Percentiles rank a stretch among this genome's conserved stretches.
phyloP scores from a whole-genome alignment of 495 filamentous ascomycete genomes.

The Talaromyces borbonicus region DNA sequence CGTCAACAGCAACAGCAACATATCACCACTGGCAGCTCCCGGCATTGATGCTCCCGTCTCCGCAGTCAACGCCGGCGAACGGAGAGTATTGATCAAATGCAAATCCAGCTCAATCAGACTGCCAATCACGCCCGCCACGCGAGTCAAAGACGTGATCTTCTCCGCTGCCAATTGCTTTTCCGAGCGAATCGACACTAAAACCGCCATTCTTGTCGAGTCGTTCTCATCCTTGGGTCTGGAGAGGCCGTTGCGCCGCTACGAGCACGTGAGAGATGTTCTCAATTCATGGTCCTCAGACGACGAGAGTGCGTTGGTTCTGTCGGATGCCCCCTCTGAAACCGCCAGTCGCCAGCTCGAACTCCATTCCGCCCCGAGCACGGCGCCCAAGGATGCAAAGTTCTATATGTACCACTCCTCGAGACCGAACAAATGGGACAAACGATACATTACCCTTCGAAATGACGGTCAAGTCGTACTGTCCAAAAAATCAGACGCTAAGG shows the following conservation, averaged over 20 bases:
- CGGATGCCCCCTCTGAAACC: constrained; percentile 35
- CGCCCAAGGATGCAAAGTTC: constrained; percentile 52
- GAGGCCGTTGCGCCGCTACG: constrained; percentile 75
- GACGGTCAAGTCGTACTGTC: constrained; percentile 68
- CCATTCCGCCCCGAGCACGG: constrained; percentile 42
- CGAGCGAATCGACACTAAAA: constrained; percentile 47
- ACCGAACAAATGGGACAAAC: constrained; percentile 78
- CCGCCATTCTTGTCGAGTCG: constrained; percentile 62
- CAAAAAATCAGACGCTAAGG: constrained; percentile 47
- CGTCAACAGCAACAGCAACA: background rate
- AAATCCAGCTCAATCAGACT: constrained; percentile 51
- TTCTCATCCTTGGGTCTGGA: constrained; percentile 71
- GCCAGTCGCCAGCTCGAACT: constrained; percentile 40
- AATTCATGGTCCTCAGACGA: constrained; percentile 82
- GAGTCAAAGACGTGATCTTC: constrained; percentile 57
- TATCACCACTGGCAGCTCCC: constrained; percentile 31
- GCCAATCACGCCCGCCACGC: constrained; percentile 63
- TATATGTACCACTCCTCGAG: constrained; percentile 73
- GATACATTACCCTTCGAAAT: constrained; percentile 60
- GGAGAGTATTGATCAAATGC: constrained; percentile 61
- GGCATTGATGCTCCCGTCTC: constrained; percentile 71
- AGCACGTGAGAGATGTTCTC: constrained; percentile 77
- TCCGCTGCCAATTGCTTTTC: constrained; percentile 46
- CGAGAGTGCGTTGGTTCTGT: constrained; percentile 59
- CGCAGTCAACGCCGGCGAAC: constrained; percentile 72